Conservation (phyloP, 495 filamentous ascomycete genomes). For the Articulospora tetracladia region DNA sequence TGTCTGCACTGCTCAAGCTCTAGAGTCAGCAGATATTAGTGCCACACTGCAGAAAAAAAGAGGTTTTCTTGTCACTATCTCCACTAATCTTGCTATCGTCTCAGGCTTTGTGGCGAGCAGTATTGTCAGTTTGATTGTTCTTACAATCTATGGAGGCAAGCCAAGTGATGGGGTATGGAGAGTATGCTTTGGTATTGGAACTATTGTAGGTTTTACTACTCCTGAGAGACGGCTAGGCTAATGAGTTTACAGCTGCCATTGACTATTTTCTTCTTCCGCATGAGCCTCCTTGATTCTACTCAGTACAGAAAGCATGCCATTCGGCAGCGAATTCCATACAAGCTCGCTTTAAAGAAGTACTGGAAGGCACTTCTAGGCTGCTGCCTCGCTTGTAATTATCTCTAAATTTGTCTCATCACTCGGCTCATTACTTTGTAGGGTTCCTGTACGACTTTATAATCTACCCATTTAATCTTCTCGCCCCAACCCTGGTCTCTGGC, state of each 20-base stretch:
- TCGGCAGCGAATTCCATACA: constrained; percentile 8
- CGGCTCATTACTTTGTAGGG: constrained; percentile 25
- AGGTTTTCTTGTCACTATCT: too few relatives aligned
- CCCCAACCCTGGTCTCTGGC: constrained; percentile 31
- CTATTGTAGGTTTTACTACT: constrained; percentile 28
- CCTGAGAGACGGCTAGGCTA: background rate
- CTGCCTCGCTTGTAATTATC: background rate
- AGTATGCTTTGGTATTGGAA: constrained; percentile 34
- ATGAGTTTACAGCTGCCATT: constrained; percentile 1
- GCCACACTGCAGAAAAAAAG: too few relatives aligned
- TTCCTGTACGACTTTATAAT: constrained; percentile 42
- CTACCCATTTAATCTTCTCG: constrained; percentile 34
- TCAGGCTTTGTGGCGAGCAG: too few relatives aligned
- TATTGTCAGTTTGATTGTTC: constrained; percentile 44
- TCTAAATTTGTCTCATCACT: background rate
- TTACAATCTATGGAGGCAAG: constrained; percentile 36
- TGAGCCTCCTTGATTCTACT: constrained; percentile 9
- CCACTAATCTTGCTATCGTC: too few relatives aligned
- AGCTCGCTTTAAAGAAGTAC: constrained; percentile 6
- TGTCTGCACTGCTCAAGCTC: too few relatives aligned
- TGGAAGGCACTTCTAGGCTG: constrained; percentile 14
- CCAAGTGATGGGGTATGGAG: constrained; percentile 35
- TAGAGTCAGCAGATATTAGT: too few relatives aligned
- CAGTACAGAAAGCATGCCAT: constrained; percentile 17
- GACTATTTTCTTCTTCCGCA: constrained; percentile 35